A percentile compares a stretch with the other conserved stretches of the same genome.
phyloP scores from a whole-genome alignment of 106 monocot species.

The Dendrobium huoshanense region DNA sequence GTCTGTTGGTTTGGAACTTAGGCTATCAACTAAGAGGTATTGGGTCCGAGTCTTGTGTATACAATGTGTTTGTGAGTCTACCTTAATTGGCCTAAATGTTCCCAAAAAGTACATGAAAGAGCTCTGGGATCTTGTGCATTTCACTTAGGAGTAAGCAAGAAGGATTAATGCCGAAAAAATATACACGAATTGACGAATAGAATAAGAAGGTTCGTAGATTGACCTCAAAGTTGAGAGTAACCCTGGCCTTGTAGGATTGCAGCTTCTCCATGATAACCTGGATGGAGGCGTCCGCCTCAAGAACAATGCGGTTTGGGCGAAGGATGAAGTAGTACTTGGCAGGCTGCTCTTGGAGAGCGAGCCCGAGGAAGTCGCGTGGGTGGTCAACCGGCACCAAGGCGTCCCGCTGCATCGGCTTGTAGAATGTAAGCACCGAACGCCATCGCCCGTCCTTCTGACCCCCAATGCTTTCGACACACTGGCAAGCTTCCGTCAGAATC shows the following conservation, averaged over 20 bases:
- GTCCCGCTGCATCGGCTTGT: constrained; percentile 67
- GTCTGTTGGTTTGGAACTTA: too few species aligned
- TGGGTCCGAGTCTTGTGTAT: too few species aligned
- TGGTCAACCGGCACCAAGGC: constrained; percentile 13
- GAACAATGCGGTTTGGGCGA: constrained; percentile 39
- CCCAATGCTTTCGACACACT: constrained; percentile 55
- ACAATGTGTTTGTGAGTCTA: too few species aligned
- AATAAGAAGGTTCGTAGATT: not conserved
- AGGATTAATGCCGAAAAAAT: too few species aligned
- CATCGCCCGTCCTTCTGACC: constrained; percentile 72
- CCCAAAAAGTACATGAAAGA: too few species aligned
- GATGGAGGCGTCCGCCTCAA: constrained; percentile 65
- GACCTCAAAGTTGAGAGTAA: constrained; percentile 84
- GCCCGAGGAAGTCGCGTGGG: constrained; percentile 61
- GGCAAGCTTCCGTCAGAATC: constrained; percentile 72
- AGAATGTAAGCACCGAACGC: constrained; percentile 69
- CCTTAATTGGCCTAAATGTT: too few species aligned
- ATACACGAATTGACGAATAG: too few species aligned
- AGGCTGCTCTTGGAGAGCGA: constrained; percentile 68
- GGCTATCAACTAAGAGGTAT: too few species aligned
- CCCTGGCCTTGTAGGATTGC: constrained; percentile 84
- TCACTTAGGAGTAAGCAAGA: too few species aligned
- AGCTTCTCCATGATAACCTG: constrained; percentile 88
- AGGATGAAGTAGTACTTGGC: constrained; percentile 68
- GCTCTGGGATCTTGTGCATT: too few species aligned